Evolutionary conservation across 208 protist genomes (phyloP).

Genomic region (Trypanosoma avium): DNA sequence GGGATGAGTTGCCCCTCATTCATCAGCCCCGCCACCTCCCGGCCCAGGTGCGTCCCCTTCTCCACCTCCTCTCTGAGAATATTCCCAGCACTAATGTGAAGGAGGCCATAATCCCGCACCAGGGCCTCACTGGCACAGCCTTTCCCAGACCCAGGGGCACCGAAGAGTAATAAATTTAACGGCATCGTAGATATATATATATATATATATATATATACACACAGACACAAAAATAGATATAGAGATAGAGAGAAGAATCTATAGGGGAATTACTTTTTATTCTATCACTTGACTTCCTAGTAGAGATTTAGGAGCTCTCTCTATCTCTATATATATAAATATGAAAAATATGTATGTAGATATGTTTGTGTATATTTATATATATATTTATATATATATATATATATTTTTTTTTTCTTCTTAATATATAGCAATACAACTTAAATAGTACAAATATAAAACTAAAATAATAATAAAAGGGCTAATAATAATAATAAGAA

Average conservation of each 20-base stretch:
- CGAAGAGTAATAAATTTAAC: constrained; percentile 71
- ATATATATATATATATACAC: not conserved
- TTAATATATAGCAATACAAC: too few species aligned
- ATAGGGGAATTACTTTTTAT: constrained; percentile 2
- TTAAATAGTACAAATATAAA: too few species aligned
- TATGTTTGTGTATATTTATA: too few species aligned
- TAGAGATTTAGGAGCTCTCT: too few species aligned
- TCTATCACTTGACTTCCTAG: too few species aligned
- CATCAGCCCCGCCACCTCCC: constrained; percentile 50
- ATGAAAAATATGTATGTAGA: too few species aligned
- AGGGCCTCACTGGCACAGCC: constrained; percentile 83
- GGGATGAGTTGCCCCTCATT: constrained; percentile 77
- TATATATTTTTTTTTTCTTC: too few species aligned
- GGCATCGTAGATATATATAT: constrained; percentile 34
- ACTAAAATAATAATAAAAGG: constrained; percentile 11
- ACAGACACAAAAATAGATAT: not conserved
- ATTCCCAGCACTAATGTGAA: constrained; percentile 89
- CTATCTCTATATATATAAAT: too few species aligned
- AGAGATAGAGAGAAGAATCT: constrained; percentile 4
- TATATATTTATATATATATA: too few species aligned
- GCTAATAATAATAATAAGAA: constrained; percentile 1
- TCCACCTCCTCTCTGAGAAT: constrained; percentile 89
- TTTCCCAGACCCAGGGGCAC: constrained; percentile 77
- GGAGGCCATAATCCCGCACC: constrained; percentile 77
- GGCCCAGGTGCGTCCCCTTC: constrained; percentile 53